These are phyloP conservation scores for Aureobasidium lini DNA, from an alignment of 2,329 filamentous ascomycete species.

Conservation along the genomic window DNA sequence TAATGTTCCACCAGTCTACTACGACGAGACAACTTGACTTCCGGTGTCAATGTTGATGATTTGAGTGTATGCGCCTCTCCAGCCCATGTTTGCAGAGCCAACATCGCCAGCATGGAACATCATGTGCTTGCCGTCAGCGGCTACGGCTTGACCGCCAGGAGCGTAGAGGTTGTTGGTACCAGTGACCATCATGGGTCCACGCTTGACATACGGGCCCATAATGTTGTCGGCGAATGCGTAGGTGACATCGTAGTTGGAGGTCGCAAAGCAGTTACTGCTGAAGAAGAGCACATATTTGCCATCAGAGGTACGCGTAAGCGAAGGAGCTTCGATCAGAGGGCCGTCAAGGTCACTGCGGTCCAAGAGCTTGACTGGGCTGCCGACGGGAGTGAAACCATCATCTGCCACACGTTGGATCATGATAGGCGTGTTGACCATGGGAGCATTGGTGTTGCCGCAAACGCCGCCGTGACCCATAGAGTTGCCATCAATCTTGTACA, in stretches of 20 bases:
- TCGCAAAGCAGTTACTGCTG: slow-evolving; percentile 25
- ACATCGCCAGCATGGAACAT: slow-evolving; percentile 21
- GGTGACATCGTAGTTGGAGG: slow-evolving; percentile 24
- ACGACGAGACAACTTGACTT: slow-evolving; percentile 7
- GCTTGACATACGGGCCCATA: slow-evolving; percentile 17
- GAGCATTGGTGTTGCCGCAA: slow-evolving; percentile 19
- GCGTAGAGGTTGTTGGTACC: slow-evolving; percentile 16
- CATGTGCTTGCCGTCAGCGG: slow-evolving; percentile 18
- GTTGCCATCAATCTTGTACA: slow-evolving; percentile 27
- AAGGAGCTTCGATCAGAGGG: slow-evolving; percentile 24
- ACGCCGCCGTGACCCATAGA: slow-evolving; percentile 21
- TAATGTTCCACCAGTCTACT: not conserved
- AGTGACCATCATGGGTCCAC: slow-evolving; percentile 16
- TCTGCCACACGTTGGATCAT: slow-evolving; percentile 22
- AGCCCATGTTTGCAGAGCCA: slow-evolving; percentile 3
- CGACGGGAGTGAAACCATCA: slow-evolving; percentile 22
- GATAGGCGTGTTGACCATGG: slow-evolving; percentile 21
- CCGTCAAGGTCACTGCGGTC: slow-evolving; percentile 21
- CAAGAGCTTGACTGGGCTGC: slow-evolving; percentile 19
- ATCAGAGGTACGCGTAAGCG: slow-evolving; percentile 19
- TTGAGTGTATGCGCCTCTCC: slow-evolving; percentile 9
- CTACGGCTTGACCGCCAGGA: slow-evolving; percentile 19
- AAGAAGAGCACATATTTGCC: slow-evolving; percentile 29
- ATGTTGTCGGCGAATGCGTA: slow-evolving; percentile 17
- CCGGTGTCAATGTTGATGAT: slow-evolving; percentile 9